Evolutionary conservation across 192 early-diverging fungal genomes (phyloP).

Genomic region (Funneliformis geosporum): DNA sequence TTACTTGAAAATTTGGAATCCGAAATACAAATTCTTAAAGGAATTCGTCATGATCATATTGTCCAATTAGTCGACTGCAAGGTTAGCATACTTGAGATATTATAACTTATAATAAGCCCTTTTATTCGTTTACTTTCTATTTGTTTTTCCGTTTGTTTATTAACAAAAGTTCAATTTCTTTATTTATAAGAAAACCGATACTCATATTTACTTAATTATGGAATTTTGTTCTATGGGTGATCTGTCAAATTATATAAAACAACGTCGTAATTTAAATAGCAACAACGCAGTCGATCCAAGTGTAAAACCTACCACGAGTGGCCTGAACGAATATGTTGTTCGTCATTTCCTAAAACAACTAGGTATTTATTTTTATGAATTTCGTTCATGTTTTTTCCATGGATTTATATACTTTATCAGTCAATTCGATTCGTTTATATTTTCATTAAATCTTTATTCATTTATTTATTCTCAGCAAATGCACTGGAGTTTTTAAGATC

Average conservation of each 20-base stretch:
- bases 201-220: conserved; percentile 96
- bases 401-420: neutral
- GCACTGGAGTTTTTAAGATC: conserved; percentile 89
- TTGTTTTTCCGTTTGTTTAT: neutral
- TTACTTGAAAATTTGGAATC: conserved; percentile 92
- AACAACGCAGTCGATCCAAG: neutral
- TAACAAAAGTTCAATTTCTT: neutral
- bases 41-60: conserved; percentile 81
- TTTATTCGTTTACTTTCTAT: neutral
- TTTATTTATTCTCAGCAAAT: conserved; percentile 51
- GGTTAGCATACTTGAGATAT: conserved; percentile 46
- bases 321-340: conserved; percentile 78
- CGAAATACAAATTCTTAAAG: conserved; percentile 91
- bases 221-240: conserved; percentile 97
- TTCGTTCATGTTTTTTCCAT: neutral
- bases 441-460: neutral
- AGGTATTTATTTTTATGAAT: conserved; percentile 47
- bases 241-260: conserved; percentile 85
- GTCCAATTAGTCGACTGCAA: conserved; percentile 88
- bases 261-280: conserved; percentile 45
- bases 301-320: conserved; percentile 67
- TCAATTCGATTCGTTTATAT: neutral
- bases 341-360: conserved; percentile 86
- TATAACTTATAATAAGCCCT: neutral
- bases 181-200: conserved; percentile 75